These are phyloP conservation scores for Pisolithus orientalis DNA, from an alignment of 768 basidiomycete genomes.

Conservation along the genomic window DNA sequence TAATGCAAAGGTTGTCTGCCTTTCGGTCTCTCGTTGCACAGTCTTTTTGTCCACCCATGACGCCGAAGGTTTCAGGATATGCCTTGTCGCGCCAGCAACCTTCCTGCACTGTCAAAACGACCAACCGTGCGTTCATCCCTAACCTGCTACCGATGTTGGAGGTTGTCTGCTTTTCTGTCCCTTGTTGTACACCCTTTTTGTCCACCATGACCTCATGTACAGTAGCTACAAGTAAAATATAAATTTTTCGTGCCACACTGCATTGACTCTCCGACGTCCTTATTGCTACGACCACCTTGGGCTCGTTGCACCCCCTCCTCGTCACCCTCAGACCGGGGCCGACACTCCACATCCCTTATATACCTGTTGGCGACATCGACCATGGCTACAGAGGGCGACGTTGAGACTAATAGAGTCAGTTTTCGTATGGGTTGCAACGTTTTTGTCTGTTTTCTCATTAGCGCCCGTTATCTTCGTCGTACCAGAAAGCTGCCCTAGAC, in stretches of 20 bases:
- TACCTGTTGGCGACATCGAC: conserved; percentile 19
- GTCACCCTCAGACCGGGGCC: conserved; percentile 16
- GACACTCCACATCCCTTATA: conserved; percentile 9
- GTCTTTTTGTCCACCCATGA: too few relatives aligned
- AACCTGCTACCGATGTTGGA: too few relatives aligned
- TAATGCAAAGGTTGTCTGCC: too few relatives aligned
- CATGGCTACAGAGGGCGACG: conserved; percentile 46
- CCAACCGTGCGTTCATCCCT: too few relatives aligned
- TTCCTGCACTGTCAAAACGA: too few relatives aligned
- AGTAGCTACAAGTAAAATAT: conserved; percentile 29
- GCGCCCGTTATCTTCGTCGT: conserved; percentile 20
- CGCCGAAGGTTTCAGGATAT: too few relatives aligned
- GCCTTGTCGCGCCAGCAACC: too few relatives aligned
- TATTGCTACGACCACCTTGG: conserved; percentile 28
- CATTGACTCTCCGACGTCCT: conserved; percentile 53
- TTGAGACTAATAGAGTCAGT: conserved; percentile 47
- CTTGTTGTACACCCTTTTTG: conserved; percentile 15
- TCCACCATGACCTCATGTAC: conserved; percentile 18
- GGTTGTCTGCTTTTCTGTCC: not conserved
- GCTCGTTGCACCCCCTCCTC: conserved; percentile 11
- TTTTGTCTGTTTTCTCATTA: conserved; percentile 25
- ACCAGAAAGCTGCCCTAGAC: conserved; percentile 39
- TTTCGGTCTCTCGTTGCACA: too few relatives aligned
- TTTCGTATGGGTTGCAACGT: conserved; percentile 20
- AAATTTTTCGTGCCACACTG: conserved; percentile 36